Evolutionary conservation across 176 grass and related monocot genomes (phyloP).

Genomic region (Aechmea fasciata): DNA sequence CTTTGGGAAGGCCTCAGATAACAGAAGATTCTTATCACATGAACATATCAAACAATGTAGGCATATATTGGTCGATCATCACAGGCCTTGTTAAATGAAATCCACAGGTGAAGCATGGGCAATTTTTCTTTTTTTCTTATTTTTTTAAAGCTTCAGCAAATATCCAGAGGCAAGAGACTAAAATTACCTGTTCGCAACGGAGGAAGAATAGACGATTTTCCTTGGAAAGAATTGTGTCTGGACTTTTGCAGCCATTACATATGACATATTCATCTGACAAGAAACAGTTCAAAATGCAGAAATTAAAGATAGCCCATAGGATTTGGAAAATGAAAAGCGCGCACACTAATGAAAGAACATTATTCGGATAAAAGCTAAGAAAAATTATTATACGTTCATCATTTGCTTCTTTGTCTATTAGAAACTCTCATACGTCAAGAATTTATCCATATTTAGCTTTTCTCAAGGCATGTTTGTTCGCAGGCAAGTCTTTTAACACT

Average conservation of each 20-base stretch:
- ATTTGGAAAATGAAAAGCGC: neutral
- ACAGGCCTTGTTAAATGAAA: constrained; percentile 3
- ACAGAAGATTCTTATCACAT: constrained; percentile 12
- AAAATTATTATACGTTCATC: neutral
- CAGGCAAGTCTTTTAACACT: no score
- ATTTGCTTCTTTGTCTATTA: no score
- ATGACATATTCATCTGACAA: constrained; percentile 71
- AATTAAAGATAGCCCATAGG: neutral
- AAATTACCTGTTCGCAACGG: constrained; percentile 73
- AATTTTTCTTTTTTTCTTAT: no score
- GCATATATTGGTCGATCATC: constrained; percentile 25
- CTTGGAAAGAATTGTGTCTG: constrained; percentile 69
- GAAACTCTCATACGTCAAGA: no score
- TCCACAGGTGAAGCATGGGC: neutral
- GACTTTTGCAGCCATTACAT: constrained; percentile 87
- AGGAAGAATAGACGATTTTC: constrained; percentile 85
- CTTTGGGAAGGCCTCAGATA: constrained; percentile 4
- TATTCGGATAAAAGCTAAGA: no score
- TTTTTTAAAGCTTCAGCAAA: neutral
- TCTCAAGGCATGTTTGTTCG: no score
- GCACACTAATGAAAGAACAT: neutral
- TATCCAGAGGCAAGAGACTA: neutral
- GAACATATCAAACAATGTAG: constrained; percentile 28
- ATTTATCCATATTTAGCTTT: no score
- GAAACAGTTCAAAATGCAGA: constrained; percentile 2